These are phyloP conservation scores for Neospermospora avenae DNA, from an alignment of 2,329 filamentous ascomycete genomes.

Conservation along the genomic window DNA sequence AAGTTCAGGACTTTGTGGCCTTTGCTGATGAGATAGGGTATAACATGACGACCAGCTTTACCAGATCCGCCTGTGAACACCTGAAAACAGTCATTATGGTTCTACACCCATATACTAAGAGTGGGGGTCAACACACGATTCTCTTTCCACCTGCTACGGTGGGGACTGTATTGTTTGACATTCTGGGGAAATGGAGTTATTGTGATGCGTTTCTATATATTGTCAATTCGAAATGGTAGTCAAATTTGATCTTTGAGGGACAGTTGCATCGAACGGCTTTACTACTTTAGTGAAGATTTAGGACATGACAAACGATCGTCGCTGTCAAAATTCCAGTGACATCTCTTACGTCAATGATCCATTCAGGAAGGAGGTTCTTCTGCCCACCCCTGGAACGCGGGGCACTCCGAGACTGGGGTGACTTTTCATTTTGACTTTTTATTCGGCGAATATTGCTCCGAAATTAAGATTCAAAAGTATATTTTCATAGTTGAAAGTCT, in stretches of 20 bases:
- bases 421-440: not conserved
- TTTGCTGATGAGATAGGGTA: slow-evolving; percentile 34
- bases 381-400: not conserved
- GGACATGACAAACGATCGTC: not conserved
- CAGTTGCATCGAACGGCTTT: not conserved
- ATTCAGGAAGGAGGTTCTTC: not conserved
- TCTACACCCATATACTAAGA: not conserved
- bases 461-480: not conserved
- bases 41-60: slow-evolving; percentile 37
- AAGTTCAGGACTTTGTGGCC: slow-evolving; percentile 39
- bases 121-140: slow-evolving; percentile 9
- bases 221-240: not conserved
- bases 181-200: slow-evolving; percentile 3
- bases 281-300: not conserved
- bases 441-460: no score
- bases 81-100: slow-evolving; percentile 4
- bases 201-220: not conserved
- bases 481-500: not conserved
- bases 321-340: slow-evolving; percentile 1
- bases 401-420: no score
- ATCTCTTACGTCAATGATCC: slow-evolving; percentile 11
- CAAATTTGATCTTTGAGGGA: not conserved
- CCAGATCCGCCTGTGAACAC: slow-evolving; percentile 39
- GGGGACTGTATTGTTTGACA: slow-evolving; percentile 19
- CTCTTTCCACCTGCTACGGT: slow-evolving; percentile 16